Evolutionary conservation across 768 basidiomycete species (phyloP).

Genomic region (Termitomyces sp.): DNA sequence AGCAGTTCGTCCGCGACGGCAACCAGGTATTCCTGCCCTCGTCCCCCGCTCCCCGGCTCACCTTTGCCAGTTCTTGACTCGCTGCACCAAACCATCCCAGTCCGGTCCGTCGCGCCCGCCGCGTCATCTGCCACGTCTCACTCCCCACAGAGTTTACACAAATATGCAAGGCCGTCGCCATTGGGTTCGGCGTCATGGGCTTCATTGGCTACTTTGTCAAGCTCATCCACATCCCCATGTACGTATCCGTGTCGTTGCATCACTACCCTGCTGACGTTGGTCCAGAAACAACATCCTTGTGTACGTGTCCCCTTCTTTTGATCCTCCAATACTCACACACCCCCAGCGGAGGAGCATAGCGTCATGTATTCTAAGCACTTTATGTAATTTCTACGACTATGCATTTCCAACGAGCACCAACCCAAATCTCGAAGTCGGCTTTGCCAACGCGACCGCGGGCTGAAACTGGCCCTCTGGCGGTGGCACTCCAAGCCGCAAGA

Average conservation of each 20-base stretch:
- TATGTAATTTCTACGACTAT: neutral
- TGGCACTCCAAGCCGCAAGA: slow-evolving; percentile 54
- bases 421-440: slow-evolving; percentile 71
- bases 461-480: slow-evolving; percentile 47
- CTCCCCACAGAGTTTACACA: slow-evolving; percentile 75
- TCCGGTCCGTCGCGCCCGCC: slow-evolving; percentile 57
- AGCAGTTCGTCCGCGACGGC: slow-evolving; percentile 90
- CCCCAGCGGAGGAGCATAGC: slow-evolving; percentile 71
- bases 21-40: slow-evolving; percentile 61
- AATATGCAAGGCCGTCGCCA: slow-evolving; percentile 93
- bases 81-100: slow-evolving; percentile 96
- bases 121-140: neutral
- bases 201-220: slow-evolving; percentile 99
- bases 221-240: slow-evolving; percentile 98
- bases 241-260: slow-evolving; percentile 29
- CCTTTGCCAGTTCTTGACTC: slow-evolving; percentile 75
- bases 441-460: slow-evolving; percentile 58
- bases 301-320: slow-evolving; percentile 48
- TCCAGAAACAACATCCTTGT: slow-evolving; percentile 94
- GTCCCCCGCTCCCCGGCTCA: neutral
- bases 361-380: slow-evolving; percentile 10
- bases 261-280: slow-evolving; percentile 10
- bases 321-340: slow-evolving; percentile 16
- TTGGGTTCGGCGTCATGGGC: slow-evolving; percentile 98
- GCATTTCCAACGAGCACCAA: slow-evolving; percentile 52